phyloP scores from a whole-genome alignment of 2,329 filamentous ascomycete genomes.

The Cyphellophora europaea region DNA sequence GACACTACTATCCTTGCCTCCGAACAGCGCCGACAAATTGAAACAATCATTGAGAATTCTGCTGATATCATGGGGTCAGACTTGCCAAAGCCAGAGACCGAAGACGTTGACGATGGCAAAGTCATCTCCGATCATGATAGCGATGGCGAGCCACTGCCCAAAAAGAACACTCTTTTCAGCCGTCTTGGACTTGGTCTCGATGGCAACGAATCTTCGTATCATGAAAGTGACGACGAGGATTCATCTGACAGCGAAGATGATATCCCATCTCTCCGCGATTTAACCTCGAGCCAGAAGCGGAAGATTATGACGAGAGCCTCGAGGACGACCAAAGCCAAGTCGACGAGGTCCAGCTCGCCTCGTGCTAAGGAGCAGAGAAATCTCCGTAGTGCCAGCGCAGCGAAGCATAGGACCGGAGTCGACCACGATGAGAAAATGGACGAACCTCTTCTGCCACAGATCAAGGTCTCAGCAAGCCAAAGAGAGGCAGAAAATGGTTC shows the following conservation, averaged over 20 bases:
- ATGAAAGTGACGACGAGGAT: slow-evolving; percentile 7
- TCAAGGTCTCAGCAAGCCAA: slow-evolving; percentile 14
- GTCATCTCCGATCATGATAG: not conserved
- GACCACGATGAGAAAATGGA: not conserved
- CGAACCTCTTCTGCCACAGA: slow-evolving; percentile 6
- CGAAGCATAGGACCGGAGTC: not conserved
- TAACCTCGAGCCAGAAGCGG: slow-evolving; percentile 11
- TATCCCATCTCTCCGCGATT: slow-evolving; percentile 12
- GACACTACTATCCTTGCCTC: slow-evolving; percentile 9
- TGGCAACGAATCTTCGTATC: slow-evolving; percentile 15
- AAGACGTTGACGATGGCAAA: not conserved
- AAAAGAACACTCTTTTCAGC: no score
- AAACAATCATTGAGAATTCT: not conserved
- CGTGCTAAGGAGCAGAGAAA: not conserved
- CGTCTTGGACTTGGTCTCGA: slow-evolving; percentile 12
- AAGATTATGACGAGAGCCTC: not conserved
- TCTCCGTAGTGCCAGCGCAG: not conserved
- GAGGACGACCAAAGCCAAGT: not conserved
- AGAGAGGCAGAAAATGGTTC: not conserved
- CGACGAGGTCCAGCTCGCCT: not conserved
- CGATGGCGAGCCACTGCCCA: no score
- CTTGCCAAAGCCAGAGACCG: not conserved
- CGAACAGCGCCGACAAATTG: slow-evolving; percentile 1
- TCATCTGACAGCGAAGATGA: slow-evolving; percentile 11
- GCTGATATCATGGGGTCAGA: not conserved